A percentile compares a stretch with the other conserved stretches of the same genome.
phyloP scores from a whole-genome alignment of 2,329 filamentous ascomycete species.

The Penicillium sp. region DNA sequence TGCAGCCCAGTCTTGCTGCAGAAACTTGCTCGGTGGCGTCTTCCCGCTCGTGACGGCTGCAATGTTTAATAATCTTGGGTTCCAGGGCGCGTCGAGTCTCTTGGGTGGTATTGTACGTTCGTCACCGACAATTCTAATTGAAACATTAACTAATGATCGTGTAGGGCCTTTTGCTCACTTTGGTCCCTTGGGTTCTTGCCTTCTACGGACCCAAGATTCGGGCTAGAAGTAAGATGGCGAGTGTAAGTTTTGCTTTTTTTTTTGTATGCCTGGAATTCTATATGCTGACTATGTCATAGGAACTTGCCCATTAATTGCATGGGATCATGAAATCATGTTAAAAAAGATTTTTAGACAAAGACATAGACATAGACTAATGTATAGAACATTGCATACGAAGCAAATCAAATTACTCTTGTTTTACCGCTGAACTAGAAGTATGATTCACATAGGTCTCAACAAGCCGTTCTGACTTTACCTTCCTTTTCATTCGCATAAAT shows the following conservation, averaged over 20 bases:
- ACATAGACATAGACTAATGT: slow-evolving; percentile 8
- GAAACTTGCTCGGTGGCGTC: slow-evolving; percentile 76
- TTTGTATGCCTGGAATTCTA: not conserved
- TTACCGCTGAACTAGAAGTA: not conserved
- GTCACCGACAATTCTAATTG: not conserved
- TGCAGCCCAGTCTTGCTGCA: slow-evolving; percentile 80
- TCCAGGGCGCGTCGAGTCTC: slow-evolving; percentile 68
- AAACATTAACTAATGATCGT: slow-evolving; percentile 7
- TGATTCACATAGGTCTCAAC: too few species aligned
- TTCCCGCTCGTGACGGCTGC: slow-evolving; percentile 75
- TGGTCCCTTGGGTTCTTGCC: slow-evolving; percentile 84
- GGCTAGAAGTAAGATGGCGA: slow-evolving; percentile 72
- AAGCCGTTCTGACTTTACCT: too few species aligned
- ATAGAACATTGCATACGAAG: slow-evolving; percentile 3
- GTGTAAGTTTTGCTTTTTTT: slow-evolving; percentile 41
- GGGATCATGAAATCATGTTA: not conserved
- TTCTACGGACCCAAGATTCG: slow-evolving; percentile 76
- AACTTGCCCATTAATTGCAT: slow-evolving; percentile 16
- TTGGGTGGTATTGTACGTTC: slow-evolving; percentile 67
- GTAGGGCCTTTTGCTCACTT: slow-evolving; percentile 58
- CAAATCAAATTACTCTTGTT: not conserved
- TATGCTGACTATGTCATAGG: slow-evolving; percentile 12
- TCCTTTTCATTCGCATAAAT: too few species aligned
- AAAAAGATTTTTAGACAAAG: not conserved
- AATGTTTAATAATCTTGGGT: slow-evolving; percentile 71